Evolutionary conservation across 495 filamentous ascomycete species (phyloP).

Genomic region (Neurospora discreta): DNA sequence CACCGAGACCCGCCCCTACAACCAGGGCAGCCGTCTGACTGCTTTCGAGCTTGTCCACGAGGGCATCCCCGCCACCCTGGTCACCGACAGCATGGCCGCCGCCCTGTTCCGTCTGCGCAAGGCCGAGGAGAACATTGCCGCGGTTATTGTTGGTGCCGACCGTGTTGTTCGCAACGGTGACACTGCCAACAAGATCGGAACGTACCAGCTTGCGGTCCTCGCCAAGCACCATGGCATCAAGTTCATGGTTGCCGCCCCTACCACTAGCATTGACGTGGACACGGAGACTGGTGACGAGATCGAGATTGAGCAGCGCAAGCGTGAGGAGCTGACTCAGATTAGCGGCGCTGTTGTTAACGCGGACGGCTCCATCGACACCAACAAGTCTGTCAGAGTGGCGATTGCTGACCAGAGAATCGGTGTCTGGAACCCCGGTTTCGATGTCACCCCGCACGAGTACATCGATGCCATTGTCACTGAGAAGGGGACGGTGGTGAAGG

Average conservation of each 20-base stretch:
- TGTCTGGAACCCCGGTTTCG: constrained; percentile 95
- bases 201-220: constrained; percentile 80
- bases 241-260: constrained; percentile 89
- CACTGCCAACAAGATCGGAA: constrained; percentile 97
- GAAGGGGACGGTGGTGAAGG: constrained; percentile 74
- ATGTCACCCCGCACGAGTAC: constrained; percentile 74
- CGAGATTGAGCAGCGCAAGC: constrained; percentile 74
- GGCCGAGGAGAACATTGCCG: constrained; percentile 51
- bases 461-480: constrained; percentile 96
- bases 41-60: constrained; percentile 94
- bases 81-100: constrained; percentile 95
- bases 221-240: constrained; percentile 80
- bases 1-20: constrained; percentile 95
- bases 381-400: constrained; percentile 52
- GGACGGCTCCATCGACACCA: constrained; percentile 38
- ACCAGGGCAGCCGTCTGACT: constrained; percentile 90
- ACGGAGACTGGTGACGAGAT: constrained; percentile 68
- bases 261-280: constrained; percentile 81
- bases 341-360: constrained; percentile 53
- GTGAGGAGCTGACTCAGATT: constrained; percentile 68
- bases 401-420: constrained; percentile 72
- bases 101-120: constrained; percentile 57
- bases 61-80: constrained; percentile 79
- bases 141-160: constrained; percentile 89
- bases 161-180: constrained; percentile 93